Evolutionary conservation across 768 basidiomycete genomes (phyloP), one percentile per base, ranked within the genome.

Genomic region (Fistulinella prunicolor): DNA sequence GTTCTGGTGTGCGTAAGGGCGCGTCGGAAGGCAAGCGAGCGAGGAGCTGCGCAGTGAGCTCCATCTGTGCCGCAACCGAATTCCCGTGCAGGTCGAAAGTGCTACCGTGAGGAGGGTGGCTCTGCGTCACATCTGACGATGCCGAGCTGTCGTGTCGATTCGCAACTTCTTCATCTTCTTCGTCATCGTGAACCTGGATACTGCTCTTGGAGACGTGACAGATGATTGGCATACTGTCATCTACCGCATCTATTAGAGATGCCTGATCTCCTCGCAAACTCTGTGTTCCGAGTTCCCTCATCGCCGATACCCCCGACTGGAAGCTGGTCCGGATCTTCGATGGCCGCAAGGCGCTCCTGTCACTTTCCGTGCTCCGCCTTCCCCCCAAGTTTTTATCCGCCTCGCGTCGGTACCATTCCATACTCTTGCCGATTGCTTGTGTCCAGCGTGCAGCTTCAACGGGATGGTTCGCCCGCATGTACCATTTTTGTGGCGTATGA

Each of bases 371-470:
- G 51, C 79, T 80, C 49, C 55, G 61, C 30, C 78, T 66, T 30
- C 59, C 57, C 19, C 49, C 53, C 53, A 59, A 51, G 23, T 54
- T 50, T 40, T 62, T 59, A 22, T 68, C 67, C 1, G 52, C 47
- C 29, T 77, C 73, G n/a, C 72, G 71, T 47, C 75, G 76, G 40
- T 75, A 77, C 75, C 82, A 85, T 26, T 92, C 88, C 49, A 93
- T 85, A 52, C 82, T 85, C 61, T 78, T 79, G 16, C 70, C 67
- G 39, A 97, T 78, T 0, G 85, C 86, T 48, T 86, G 81, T 2
- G 82, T 81, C 94, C 94, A 97, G 10, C 94, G 77, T 4, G 85
- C 76, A 5, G 90, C 90, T 66, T 97, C 94, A 6, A 89, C 89
- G 0, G 87, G 90, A 58, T 96, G 92, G 52, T 83, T 88, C 0